A percentile compares a stretch with the other conserved stretches of the same genome.
phyloP scores from a whole-genome alignment of 345 rosid genomes.

The Chamaenerion angustifolium region DNA sequence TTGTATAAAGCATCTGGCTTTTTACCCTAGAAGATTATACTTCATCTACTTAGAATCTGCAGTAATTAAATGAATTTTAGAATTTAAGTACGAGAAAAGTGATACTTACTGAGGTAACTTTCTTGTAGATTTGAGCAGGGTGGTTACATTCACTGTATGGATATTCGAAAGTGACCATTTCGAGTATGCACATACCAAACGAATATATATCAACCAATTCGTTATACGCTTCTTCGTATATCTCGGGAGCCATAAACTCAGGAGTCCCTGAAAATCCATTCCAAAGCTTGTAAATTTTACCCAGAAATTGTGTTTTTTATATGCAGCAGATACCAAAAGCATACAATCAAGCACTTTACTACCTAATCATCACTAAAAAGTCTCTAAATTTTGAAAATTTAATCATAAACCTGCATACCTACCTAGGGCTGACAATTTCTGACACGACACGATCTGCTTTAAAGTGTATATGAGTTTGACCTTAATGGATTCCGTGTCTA shows the following conservation, averaged over 20 bases:
- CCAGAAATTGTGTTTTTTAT: too few species aligned
- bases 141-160: slow-evolving; percentile 91
- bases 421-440: too few species aligned
- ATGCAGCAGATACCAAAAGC: too few species aligned
- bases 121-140: slow-evolving; percentile 98
- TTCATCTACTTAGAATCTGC: slow-evolving; percentile 3
- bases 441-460: too few species aligned
- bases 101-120: slow-evolving; percentile 81
- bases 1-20: slow-evolving; percentile 78
- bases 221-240: slow-evolving; percentile 89
- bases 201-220: slow-evolving; percentile 96
- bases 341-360: too few species aligned
- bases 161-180: slow-evolving; percentile 95
- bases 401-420: slow-evolving; percentile 30
- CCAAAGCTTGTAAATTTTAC: neutral
- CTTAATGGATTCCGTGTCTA: too few species aligned
- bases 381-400: neutral
- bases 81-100: slow-evolving; percentile 1
- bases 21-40: slow-evolving; percentile 46
- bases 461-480: too few species aligned
- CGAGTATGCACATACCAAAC: slow-evolving; percentile 95
- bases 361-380: too few species aligned
- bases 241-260: slow-evolving; percentile 99
- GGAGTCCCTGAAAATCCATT: slow-evolving; percentile 60
- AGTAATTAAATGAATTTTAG: neutral